Evolutionary conservation across 108 stramenopile genomes (phyloP), one percentile per base, ranked within the genome.

Genomic region (Skeletonema marinoi): DNA sequence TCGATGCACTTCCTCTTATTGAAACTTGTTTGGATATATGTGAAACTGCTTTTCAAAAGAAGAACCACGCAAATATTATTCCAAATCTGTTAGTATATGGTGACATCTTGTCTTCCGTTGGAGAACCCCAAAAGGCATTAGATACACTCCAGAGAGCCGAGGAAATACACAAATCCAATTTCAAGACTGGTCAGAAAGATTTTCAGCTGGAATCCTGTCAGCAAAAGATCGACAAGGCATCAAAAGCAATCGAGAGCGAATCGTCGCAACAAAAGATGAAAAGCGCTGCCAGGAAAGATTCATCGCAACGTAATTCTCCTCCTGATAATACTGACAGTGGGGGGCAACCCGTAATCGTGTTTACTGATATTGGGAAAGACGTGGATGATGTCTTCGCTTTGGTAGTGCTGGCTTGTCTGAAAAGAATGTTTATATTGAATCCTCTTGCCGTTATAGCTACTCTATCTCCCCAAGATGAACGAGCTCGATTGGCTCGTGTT

Each of bases 41-140:
- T 67, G 65, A 67, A 56, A 54, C 17, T 31, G 33, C 48, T 1
- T 74, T 74, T n/a, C 54, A 56, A 56, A 32, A 67, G 17, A 21
- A 32, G 9, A 35, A 74, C 66, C 73, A 74, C 54, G 73, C 73
- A 50, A 74, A 74, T 36, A 19, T 74, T 7, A 74, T 74, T n/a
- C 73, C 66, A 11, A 74, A 74, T 67, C 32, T 62, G 5, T 54
- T 74, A 7, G 33, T 35, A 0, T 32, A 74, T 12, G 73, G 73
- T 13, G 66, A 74, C 11, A 54, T 62, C 8, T 32, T 74, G 3
- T 44, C 12, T 29, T 68, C 65, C 14, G 31, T 68, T 17, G 73
- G 73, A 51, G 17, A 62, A 35, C 13, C 29, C 0, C 13, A 32
- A 4, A 36, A 74, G 58, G 66, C 73, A 30, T 50, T 68, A 56